Conservation (phyloP, 306 rosid species). For the Acacia confusa region DNA sequence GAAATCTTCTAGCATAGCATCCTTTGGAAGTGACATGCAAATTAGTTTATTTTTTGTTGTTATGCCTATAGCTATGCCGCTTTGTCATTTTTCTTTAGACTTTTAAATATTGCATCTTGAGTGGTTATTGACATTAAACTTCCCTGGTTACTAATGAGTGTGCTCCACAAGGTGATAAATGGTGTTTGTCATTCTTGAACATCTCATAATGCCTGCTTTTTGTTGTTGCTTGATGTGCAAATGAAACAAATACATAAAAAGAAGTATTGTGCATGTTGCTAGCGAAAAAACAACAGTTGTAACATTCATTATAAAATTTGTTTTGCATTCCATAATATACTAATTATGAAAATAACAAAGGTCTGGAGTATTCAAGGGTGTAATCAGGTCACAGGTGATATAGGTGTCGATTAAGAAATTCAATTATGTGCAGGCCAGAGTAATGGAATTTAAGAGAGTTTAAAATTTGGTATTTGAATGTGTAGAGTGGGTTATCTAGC, state of each 20-base stretch:
- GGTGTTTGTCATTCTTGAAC: background rate
- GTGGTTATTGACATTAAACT: background rate
- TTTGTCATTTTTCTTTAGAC: background rate
- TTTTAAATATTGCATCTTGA: background rate
- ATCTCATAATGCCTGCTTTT: background rate
- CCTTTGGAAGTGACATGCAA: constrained; percentile 20
- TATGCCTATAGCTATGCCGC: background rate
- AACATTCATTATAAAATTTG: background rate
- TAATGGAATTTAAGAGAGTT: background rate
- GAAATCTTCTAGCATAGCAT: constrained; percentile 13
- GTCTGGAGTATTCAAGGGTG: background rate
- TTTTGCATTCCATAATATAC: background rate
- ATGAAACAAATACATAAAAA: background rate
- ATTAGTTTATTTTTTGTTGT: background rate
- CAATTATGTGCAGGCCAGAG: background rate
- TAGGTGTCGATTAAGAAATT: constrained; percentile 1
- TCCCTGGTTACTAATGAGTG: background rate
- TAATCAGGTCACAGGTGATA: background rate
- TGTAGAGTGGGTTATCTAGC: background rate
- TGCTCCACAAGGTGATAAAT: constrained; percentile 7
- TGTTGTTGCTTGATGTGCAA: background rate
- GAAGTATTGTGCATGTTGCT: background rate
- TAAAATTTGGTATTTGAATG: background rate
- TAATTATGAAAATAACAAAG: background rate
- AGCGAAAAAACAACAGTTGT: background rate